Conservation (phyloP, 176 grass and related monocot species). For the Canna indica region DNA sequence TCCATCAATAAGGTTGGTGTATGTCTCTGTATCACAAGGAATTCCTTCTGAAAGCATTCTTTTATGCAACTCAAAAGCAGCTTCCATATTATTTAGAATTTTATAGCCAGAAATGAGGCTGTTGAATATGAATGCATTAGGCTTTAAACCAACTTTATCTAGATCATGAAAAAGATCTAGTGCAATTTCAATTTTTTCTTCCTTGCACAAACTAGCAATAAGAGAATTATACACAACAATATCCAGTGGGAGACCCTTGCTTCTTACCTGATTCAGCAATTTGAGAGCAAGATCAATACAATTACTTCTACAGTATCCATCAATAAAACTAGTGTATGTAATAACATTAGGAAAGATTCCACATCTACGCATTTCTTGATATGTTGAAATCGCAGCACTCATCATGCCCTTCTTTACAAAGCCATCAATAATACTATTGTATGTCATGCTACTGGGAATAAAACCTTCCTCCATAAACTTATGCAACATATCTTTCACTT, state of each 20-base stretch:
- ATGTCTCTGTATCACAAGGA: conserved; percentile 41
- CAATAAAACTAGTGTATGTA: conserved; percentile 83
- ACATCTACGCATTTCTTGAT: conserved; percentile 48
- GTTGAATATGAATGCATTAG: conserved; percentile 47
- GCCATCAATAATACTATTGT: conserved; percentile 78
- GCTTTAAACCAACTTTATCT: conserved; percentile 49
- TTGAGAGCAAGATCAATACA: conserved; percentile 67
- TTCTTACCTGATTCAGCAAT: conserved; percentile 51
- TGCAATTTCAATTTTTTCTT: conserved; percentile 67
- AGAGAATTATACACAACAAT: conserved; percentile 40
- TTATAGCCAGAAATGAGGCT: conserved; percentile 77
- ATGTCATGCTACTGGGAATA: conserved; percentile 55
- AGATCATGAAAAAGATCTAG: conserved; percentile 45
- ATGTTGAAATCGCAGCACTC: conserved; percentile 34
- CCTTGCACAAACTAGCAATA: conserved; percentile 48
- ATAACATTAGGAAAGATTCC: conserved; percentile 46
- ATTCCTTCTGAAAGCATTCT: conserved; percentile 54
- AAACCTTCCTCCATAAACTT: conserved; percentile 67
- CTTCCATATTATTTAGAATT: conserved; percentile 47
- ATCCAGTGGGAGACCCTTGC: conserved; percentile 41
- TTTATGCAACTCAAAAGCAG: conserved; percentile 42
- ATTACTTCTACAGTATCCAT: conserved; percentile 52
- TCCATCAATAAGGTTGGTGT: conserved; percentile 82
- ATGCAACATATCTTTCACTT: conserved; percentile 56
- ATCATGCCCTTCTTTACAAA: conserved; percentile 54